These are phyloP conservation scores for Akanthomyces lecanii DNA, from an alignment of 2,329 filamentous ascomycete genomes.

Conservation along the genomic window DNA sequence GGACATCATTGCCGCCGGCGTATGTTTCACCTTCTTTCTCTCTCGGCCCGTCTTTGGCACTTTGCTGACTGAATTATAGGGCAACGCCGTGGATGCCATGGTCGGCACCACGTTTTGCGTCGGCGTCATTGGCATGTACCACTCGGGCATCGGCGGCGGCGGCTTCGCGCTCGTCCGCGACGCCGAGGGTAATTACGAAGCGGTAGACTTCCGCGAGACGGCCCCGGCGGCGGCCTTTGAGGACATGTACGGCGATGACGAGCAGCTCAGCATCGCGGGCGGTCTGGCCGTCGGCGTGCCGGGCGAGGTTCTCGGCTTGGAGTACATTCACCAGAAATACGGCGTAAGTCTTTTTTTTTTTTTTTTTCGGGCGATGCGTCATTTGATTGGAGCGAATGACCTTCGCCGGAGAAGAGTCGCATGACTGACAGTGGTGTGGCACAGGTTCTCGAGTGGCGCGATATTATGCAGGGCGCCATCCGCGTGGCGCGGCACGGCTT, in stretches of 20 bases:
- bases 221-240: conserved; percentile 76
- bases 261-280: conserved; percentile 61
- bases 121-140: conserved; percentile 72
- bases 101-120: conserved; percentile 72
- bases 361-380: too few relatives aligned
- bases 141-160: conserved; percentile 81
- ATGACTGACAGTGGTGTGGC: not conserved
- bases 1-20: conserved; percentile 52
- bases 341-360: conserved; percentile 41
- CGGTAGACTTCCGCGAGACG: conserved; percentile 84
- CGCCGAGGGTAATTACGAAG: conserved; percentile 71
- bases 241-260: conserved; percentile 79
- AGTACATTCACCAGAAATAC: conserved; percentile 70
- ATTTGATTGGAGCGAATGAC: too few relatives aligned
- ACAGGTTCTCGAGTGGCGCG: conserved; percentile 61
- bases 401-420: not conserved
- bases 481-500: conserved; percentile 72
- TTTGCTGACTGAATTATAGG: conserved; percentile 34
- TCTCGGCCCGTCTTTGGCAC: not conserved
- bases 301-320: conserved; percentile 72
- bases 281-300: conserved; percentile 71
- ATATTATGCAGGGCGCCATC: conserved; percentile 70
- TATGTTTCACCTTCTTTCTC: conserved; percentile 27
- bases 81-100: conserved; percentile 73
- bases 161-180: conserved; percentile 82